Conservation (phyloP, 108 stramenopile genomes). For the Pinguiococcus pyrenoidosus region DNA sequence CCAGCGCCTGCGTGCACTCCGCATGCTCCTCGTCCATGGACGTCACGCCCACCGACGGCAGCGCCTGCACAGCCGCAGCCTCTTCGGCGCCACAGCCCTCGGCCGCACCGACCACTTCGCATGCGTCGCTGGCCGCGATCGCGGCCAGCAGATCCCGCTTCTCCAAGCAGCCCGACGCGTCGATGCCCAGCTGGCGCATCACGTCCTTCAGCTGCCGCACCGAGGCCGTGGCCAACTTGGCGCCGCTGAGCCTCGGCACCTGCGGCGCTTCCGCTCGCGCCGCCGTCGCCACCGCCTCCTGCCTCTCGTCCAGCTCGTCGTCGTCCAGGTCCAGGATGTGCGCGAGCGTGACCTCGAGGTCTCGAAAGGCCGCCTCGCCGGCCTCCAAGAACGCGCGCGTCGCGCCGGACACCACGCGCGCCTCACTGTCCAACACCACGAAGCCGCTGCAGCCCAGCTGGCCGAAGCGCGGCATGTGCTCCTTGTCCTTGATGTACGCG, state of each 20-base stretch:
- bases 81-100: not conserved
- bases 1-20: too few species aligned
- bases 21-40: not conserved
- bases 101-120: not conserved
- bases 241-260: not conserved
- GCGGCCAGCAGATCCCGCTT: too few species aligned
- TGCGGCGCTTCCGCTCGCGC: not conserved
- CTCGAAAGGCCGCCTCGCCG: not conserved
- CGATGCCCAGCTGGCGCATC: too few species aligned
- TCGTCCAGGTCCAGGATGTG: too few species aligned
- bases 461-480: not conserved
- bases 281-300: not conserved
- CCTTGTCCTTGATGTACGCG: not conserved
- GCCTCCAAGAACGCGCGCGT: not conserved
- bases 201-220: too few species aligned
- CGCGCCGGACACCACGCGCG: not conserved
- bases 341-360: not conserved
- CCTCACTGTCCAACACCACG: not conserved
- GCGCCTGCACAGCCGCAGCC: not conserved
- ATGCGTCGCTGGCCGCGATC: too few species aligned
- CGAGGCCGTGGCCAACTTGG: too few species aligned
- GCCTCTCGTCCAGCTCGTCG: not conserved
- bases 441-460: not conserved
- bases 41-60: not conserved
- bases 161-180: too few species aligned